Percentiles rank a stretch among this genome's conserved stretches.
Evolutionary conservation across 345 rosid species (phyloP).

Genomic region (Jatropha curcas): DNA sequence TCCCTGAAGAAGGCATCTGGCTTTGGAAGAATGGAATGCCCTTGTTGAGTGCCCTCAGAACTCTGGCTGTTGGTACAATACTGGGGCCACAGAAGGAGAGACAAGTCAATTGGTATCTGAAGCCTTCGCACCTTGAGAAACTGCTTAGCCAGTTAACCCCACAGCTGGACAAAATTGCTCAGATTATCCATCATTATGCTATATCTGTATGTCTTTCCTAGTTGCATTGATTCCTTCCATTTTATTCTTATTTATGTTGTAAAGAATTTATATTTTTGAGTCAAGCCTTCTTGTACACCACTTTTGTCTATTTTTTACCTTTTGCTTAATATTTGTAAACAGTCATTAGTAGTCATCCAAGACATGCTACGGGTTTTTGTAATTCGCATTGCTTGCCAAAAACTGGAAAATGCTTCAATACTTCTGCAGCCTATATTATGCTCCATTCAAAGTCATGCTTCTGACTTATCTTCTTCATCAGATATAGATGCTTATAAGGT

Average conservation of each 20-base stretch:
- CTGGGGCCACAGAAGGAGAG: conserved; percentile 83
- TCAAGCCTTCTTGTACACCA: neutral
- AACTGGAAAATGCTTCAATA: conserved; percentile 63
- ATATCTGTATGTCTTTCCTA: conserved; percentile 69
- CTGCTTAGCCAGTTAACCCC: conserved; percentile 74
- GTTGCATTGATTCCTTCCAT: neutral
- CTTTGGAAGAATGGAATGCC: conserved; percentile 96
- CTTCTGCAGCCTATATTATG: conserved; percentile 75
- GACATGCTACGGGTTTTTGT: conserved; percentile 96
- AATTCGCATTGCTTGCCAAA: conserved; percentile 75
- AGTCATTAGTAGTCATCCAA: conserved; percentile 85
- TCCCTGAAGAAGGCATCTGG: conserved; percentile 93
- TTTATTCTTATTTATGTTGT: neutral
- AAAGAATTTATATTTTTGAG: neutral
- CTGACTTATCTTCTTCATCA: conserved; percentile 44
- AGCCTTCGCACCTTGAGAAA: conserved; percentile 66
- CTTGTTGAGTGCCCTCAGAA: conserved; percentile 78
- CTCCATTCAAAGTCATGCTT: conserved; percentile 52
- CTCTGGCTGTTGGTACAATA: conserved; percentile 76
- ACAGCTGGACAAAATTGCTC: conserved; percentile 81
- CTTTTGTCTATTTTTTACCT: neutral
- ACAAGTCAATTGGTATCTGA: conserved; percentile 88
- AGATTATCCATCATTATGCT: conserved; percentile 84
- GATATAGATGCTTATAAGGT: conserved; percentile 83
- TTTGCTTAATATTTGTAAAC: conserved; percentile 20